Evolutionary conservation across 1,284 basidiomycete species (phyloP).

Genomic region (Puccinia horiana): DNA sequence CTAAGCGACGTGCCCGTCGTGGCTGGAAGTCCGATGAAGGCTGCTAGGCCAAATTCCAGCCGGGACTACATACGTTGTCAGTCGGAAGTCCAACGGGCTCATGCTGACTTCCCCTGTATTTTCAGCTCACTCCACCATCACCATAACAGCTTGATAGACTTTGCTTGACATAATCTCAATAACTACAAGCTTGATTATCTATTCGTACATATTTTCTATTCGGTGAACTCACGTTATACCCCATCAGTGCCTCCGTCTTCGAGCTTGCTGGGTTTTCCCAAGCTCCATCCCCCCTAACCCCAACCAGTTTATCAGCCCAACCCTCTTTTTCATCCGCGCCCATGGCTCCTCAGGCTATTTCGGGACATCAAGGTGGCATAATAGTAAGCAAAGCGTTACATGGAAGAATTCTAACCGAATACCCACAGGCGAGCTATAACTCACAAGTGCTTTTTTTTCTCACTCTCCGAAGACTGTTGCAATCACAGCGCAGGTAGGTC

Average conservation of each 20-base stretch:
- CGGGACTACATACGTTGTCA: too few relatives aligned
- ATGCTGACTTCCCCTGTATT: neutral
- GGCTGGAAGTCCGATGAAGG: too few relatives aligned
- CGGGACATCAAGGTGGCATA: conserved; percentile 39
- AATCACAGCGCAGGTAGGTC: conserved; percentile 39
- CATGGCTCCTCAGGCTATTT: conserved; percentile 23
- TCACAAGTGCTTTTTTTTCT: conserved; percentile 5
- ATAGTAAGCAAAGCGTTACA: conserved; percentile 17
- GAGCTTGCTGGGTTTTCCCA: neutral
- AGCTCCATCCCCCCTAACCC: neutral
- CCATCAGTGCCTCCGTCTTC: neutral
- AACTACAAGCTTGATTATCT: neutral
- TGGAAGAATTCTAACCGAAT: neutral
- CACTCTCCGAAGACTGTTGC: conserved; percentile 20
- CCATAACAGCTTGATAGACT: neutral
- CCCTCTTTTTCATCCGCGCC: neutral
- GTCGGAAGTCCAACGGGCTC: too few relatives aligned
- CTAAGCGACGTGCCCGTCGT: too few relatives aligned
- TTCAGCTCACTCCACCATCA: neutral
- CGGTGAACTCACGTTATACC: neutral
- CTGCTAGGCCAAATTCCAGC: too few relatives aligned
- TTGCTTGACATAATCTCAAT: neutral
- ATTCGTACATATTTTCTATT: neutral
- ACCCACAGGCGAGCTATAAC: neutral
- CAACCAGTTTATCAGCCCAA: neutral